Base-by-base conservation (phyloP, 2,329 filamentous ascomycete species). In the Xenosphaeropsis pyriputrescens region DNA sequence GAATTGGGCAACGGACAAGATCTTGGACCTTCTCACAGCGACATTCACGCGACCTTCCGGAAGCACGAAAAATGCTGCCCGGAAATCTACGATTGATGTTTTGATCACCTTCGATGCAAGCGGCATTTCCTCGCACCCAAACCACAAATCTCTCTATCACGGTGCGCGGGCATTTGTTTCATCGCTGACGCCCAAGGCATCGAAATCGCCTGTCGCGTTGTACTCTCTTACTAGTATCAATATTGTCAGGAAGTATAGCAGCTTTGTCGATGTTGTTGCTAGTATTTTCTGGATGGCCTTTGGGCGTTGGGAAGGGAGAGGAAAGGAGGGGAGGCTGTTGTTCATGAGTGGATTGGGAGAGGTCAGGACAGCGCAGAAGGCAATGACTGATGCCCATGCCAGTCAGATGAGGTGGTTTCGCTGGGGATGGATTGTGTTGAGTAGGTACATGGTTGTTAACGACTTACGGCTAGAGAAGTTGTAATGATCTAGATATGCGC, bases 351-450 rank as follows among this genome's bases (percentile, higher is more conserved):
- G 72, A 7, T 65, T 85, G 13, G 54, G 60, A 4, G 67, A 69
- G 39, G 74, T 79, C 45, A 66, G 78, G 45, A 71, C 68, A 19
- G 89, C 85, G 6, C 80, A 88, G 63, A 69, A 64, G 39, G 88
- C 91, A 22, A 98, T 98, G 91, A 86, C 83, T 2, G 68, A 71
- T 39, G 89, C 84, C 18, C 91, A 98, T 63, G 68, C 76, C 61
- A 95, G 86, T 58, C 91, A 98, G 68, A 98, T 98, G 91, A 75
- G 84, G 29, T 98, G 91, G 91, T 98, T 96, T 55, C 75, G 91
- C 6, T 96, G 86, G 72, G 85, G 86, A 2, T 98, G 88, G 86
- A 94, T 98, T 53, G 70, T 74, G 0, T 56, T 94, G 40, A 91
- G 86, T 51, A 69, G 91, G 43, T 98, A 96, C 61, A 96, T 98